A percentile compares a stretch with the other conserved stretches of the same genome.
phyloP scores from a whole-genome alignment of 768 basidiomycete genomes.

The Amanita subjunquillea region DNA sequence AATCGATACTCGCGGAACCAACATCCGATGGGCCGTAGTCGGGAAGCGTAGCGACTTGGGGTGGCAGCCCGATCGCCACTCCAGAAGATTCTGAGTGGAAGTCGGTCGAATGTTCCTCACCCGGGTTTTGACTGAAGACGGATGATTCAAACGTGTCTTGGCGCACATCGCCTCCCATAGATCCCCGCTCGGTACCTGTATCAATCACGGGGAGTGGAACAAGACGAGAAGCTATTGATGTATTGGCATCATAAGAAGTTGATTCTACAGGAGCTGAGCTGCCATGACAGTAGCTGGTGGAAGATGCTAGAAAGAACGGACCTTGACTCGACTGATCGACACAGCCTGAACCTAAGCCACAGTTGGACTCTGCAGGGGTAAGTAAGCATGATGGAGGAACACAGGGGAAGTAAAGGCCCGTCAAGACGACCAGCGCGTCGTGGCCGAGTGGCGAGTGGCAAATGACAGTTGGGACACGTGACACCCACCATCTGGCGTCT shows the following conservation, averaged over 20 bases:
- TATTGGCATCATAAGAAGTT: constrained; percentile 19
- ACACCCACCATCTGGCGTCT: neutral
- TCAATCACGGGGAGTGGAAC: constrained; percentile 9
- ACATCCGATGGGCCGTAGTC: constrained; percentile 11
- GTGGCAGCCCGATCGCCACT: constrained; percentile 8
- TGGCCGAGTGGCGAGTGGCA: no score
- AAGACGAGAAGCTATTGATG: constrained; percentile 4
- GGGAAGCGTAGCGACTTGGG: constrained; percentile 9
- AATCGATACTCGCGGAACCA: constrained; percentile 13
- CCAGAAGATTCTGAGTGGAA: constrained; percentile 12
- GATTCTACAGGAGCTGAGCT: neutral
- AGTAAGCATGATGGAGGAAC: neutral
- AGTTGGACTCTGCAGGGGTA: neutral
- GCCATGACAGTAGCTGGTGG: neutral
- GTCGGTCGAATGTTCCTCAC: constrained; percentile 14
- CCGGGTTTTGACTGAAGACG: constrained; percentile 14
- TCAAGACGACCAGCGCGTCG: neutral
- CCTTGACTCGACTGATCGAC: neutral
- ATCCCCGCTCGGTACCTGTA: constrained; percentile 9
- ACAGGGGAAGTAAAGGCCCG: neutral
- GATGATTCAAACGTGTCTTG: constrained; percentile 16
- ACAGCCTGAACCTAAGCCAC: neutral
- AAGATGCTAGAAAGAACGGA: constrained; percentile 6
- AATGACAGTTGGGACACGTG: neutral
- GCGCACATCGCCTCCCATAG: constrained; percentile 18